Percentiles rank a stretch among this genome's conserved stretches.
Evolutionary conservation across 108 stramenopile genomes (phyloP).

Genomic region (Cylindrotheca fusiformis): DNA sequence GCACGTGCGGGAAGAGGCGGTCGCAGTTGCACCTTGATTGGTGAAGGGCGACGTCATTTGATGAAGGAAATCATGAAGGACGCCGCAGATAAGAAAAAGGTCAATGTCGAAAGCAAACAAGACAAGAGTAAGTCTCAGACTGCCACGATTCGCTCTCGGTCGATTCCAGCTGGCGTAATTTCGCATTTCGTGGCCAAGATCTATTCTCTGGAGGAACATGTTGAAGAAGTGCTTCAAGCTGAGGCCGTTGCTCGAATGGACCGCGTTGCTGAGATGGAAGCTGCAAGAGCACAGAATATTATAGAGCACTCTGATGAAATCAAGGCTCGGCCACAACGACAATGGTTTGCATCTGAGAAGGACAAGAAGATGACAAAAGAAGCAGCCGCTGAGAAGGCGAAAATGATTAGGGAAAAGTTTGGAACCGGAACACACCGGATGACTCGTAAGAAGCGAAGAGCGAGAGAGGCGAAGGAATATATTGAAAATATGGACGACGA

Average conservation of each 20-base stretch:
- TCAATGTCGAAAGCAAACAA: constrained; percentile 5
- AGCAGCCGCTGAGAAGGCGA: constrained; percentile 58
- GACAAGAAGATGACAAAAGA: constrained; percentile 62
- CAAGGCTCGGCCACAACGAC: constrained; percentile 64
- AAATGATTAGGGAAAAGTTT: constrained; percentile 65
- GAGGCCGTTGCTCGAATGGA: constrained; percentile 87
- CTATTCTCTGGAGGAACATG: constrained; percentile 66
- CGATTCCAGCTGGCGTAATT: constrained; percentile 76
- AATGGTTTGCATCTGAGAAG: constrained; percentile 76
- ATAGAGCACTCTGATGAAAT: constrained; percentile 80
- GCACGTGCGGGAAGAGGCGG: constrained; percentile 96
- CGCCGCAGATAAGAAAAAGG: constrained; percentile 61
- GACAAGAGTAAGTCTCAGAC: constrained; percentile 2
- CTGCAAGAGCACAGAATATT: constrained; percentile 73
- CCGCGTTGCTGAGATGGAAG: constrained; percentile 87
- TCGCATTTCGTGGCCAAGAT: constrained; percentile 85
- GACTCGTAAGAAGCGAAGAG: constrained; percentile 86
- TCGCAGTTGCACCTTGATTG: constrained; percentile 90
- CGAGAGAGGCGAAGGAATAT: constrained; percentile 58
- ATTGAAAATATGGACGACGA: constrained; percentile 39
- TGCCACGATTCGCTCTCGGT: constrained; percentile 69
- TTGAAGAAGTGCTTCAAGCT: constrained; percentile 79
- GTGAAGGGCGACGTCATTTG: constrained; percentile 83
- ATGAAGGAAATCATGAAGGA: constrained; percentile 92
- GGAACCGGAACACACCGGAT: constrained; percentile 84